These are phyloP conservation scores for Pseudonitzschia delicatissima DNA, from an alignment of 108 stramenopile species.

Conservation along the genomic window DNA sequence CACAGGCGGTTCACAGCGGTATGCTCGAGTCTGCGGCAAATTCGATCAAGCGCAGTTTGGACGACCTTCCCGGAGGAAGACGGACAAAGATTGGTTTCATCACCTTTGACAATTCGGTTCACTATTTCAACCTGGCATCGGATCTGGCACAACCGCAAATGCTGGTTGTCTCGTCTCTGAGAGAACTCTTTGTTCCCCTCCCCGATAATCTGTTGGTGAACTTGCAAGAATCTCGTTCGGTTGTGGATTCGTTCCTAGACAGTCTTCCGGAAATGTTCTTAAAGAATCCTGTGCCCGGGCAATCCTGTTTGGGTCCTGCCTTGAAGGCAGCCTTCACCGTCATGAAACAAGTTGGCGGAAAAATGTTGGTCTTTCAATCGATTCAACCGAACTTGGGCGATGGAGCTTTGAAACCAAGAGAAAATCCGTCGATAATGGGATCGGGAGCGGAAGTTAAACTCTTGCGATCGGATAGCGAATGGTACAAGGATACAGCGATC, in stretches of 20 bases:
- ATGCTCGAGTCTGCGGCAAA: conserved; percentile 78
- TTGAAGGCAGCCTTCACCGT: conserved; percentile 94
- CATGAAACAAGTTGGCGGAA: conserved; percentile 95
- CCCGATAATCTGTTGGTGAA: conserved; percentile 97
- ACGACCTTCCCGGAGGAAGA: conserved; percentile 83
- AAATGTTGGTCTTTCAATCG: conserved; percentile 92
- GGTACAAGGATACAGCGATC: conserved; percentile 94
- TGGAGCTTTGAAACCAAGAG: conserved; percentile 84
- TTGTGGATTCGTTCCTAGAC: conserved; percentile 91
- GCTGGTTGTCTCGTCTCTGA: conserved; percentile 93
- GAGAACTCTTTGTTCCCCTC: conserved; percentile 92
- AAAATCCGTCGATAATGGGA: conserved; percentile 90
- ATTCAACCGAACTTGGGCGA: conserved; percentile 91
- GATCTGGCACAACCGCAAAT: conserved; percentile 86
- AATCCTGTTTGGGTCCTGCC: conserved; percentile 88
- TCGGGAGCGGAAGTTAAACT: conserved; percentile 90
- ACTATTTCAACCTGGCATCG: conserved; percentile 93
- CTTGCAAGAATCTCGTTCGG: conserved; percentile 79
- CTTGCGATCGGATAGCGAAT: conserved; percentile 72
- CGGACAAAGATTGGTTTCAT: conserved; percentile 93
- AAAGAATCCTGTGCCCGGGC: conserved; percentile 46
- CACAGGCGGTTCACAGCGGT: conserved; percentile 80
- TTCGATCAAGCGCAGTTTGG: conserved; percentile 83
- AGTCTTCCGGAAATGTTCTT: conserved; percentile 91
- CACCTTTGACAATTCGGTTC: conserved; percentile 92